These are phyloP conservation scores for Bifiguratus adelaidae DNA, from an alignment of 192 early-diverging fungal species.

Conservation along the genomic window DNA sequence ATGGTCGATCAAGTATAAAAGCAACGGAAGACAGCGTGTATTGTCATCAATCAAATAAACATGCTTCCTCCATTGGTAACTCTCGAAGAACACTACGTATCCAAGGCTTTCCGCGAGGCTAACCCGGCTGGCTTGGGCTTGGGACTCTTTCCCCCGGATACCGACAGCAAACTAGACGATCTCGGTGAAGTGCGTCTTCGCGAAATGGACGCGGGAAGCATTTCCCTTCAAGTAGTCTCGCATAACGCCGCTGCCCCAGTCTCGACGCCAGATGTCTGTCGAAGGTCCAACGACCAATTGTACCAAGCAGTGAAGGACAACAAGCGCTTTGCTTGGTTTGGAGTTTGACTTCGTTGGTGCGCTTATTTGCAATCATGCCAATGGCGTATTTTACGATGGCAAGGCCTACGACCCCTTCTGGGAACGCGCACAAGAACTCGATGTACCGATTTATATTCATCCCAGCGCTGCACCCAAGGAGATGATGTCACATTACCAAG, in stretches of 20 bases:
- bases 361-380: not conserved
- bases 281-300: not conserved
- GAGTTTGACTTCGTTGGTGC: conserved; percentile 1
- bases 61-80: not conserved
- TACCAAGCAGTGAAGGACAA: not conserved
- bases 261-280: not conserved
- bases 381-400: conserved; percentile 2
- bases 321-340: not conserved
- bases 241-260: not conserved
- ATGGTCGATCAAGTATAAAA: too few relatives aligned
- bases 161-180: not conserved
- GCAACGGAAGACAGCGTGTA: too few relatives aligned
- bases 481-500: not conserved
- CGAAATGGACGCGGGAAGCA: not conserved
- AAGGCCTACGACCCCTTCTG: not conserved
- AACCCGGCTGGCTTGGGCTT: too few relatives aligned
- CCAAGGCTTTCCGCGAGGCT: not conserved
- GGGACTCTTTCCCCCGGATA: not conserved
- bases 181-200: not conserved
- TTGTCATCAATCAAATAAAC: too few relatives aligned
- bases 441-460: conserved; percentile 2
- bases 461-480: not conserved
- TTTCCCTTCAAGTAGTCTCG: not conserved
- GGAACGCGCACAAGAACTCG: not conserved
- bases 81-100: not conserved